Evolutionary conservation across 768 basidiomycete genomes (phyloP).

Genomic region (Cystoderma amianthinum): DNA sequence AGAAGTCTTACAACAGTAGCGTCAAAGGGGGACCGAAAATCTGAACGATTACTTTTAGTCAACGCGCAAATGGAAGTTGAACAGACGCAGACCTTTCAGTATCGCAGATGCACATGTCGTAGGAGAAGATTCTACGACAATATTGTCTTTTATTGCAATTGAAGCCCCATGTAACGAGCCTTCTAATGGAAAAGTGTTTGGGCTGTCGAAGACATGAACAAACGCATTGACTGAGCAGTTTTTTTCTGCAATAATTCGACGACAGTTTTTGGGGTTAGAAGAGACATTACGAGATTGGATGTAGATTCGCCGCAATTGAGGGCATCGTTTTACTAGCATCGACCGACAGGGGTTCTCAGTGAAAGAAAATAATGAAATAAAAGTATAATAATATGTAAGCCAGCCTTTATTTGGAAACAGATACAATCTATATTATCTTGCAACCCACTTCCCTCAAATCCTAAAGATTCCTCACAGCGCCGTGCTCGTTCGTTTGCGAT

Average conservation of each 20-base stretch:
- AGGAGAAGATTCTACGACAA: conserved; percentile 57
- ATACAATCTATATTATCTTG: too few relatives aligned
- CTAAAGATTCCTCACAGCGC: too few relatives aligned
- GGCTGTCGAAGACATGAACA: conserved; percentile 23
- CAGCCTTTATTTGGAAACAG: too few relatives aligned
- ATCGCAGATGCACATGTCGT: conserved; percentile 77
- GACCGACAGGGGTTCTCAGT: too few relatives aligned
- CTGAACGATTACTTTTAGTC: conserved; percentile 23
- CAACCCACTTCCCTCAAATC: too few relatives aligned
- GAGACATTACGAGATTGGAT: too few relatives aligned
- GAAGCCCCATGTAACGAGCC: conserved; percentile 31
- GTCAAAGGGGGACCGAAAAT: conserved; percentile 75
- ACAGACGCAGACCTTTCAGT: conserved; percentile 42
- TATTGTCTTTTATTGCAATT: conserved; percentile 84
- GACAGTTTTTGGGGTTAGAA: conserved; percentile 10
- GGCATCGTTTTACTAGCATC: too few relatives aligned
- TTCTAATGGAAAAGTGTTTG: conserved; percentile 4
- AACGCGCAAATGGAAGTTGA: neutral
- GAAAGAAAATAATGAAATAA: too few relatives aligned
- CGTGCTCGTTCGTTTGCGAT: conserved; percentile 83
- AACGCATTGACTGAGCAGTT: conserved; percentile 52
- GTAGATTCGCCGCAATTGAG: too few relatives aligned
- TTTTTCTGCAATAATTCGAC: conserved; percentile 22
- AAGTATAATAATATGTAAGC: too few relatives aligned
- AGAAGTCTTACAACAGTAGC: conserved; percentile 77